phyloP scores from a whole-genome alignment of 1,139 yeast species.

The Lodderomyces orthopsilosis region DNA sequence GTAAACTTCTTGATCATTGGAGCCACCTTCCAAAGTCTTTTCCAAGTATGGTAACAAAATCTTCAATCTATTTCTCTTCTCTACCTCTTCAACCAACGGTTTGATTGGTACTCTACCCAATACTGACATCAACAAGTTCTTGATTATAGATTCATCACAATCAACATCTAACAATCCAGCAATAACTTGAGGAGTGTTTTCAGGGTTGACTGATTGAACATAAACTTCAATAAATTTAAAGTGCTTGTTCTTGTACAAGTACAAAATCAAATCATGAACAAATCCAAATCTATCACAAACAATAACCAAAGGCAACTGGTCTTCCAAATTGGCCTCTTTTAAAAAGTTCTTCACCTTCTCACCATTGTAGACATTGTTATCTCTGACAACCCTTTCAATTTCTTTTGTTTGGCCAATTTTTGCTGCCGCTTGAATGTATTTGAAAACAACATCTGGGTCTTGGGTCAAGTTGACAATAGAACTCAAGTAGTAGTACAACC shows the following conservation, averaged over 20 bases:
- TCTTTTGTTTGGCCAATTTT: slow-evolving; percentile 87
- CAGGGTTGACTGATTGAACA: slow-evolving; percentile 95
- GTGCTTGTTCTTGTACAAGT: slow-evolving; percentile 90
- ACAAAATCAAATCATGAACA: slow-evolving; percentile 90
- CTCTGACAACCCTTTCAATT: slow-evolving; percentile 93
- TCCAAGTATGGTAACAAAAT: slow-evolving; percentile 90
- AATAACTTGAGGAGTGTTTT: slow-evolving; percentile 92
- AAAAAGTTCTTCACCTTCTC: slow-evolving; percentile 96
- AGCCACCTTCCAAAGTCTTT: slow-evolving; percentile 81
- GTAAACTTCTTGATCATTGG: slow-evolving; percentile 86
- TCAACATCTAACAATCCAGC: slow-evolving; percentile 97
- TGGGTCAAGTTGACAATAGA: slow-evolving; percentile 91
- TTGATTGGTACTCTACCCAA: slow-evolving; percentile 92
- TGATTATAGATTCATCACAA: slow-evolving; percentile 88
- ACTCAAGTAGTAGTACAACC: slow-evolving; percentile 88
- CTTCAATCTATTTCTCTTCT: slow-evolving; percentile 92
- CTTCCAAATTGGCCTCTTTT: slow-evolving; percentile 90
- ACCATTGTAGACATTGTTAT: slow-evolving; percentile 90
- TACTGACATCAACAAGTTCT: slow-evolving; percentile 77
- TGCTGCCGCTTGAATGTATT: slow-evolving; percentile 94
- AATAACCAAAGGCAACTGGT: slow-evolving; percentile 93
- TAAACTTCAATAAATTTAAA: slow-evolving; percentile 96
- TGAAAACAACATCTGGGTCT: slow-evolving; percentile 92
- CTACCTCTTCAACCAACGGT: slow-evolving; percentile 89
- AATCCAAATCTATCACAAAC: slow-evolving; percentile 92